Percentiles rank a stretch among this genome's conserved stretches.
These are phyloP conservation scores for Vigna unguiculata DNA, from an alignment of 306 rosid species.

Conservation along the genomic window DNA sequence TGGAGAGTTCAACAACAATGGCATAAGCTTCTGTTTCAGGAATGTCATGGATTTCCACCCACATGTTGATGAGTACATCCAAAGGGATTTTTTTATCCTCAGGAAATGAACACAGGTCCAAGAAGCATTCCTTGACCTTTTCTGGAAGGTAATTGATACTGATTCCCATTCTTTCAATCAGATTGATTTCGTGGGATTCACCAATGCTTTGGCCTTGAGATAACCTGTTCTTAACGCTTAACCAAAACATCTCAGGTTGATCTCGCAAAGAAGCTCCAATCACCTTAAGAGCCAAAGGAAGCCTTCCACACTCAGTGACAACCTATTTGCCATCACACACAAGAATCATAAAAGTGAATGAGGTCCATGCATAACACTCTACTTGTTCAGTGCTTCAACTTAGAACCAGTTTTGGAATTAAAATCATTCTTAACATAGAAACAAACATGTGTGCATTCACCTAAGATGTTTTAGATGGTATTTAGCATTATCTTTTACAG, in stretches of 20 bases:
- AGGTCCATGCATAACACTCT: background rate
- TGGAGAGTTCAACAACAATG: conserved; percentile 77
- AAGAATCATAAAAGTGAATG: background rate
- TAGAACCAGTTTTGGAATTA: background rate
- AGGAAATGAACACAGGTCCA: conserved; percentile 84
- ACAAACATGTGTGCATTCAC: background rate
- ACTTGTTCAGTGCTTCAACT: background rate
- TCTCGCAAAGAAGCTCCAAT: conserved; percentile 84
- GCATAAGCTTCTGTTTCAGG: conserved; percentile 78
- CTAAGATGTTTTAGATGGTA: too few species aligned
- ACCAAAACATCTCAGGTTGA: conserved; percentile 80
- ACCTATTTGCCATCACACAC: conserved; percentile 51
- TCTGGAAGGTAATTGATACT: conserved; percentile 61
- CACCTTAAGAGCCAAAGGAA: conserved; percentile 94
- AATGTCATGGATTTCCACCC: conserved; percentile 84
- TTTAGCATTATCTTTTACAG: background rate
- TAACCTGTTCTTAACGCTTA: conserved; percentile 68
- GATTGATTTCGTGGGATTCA: conserved; percentile 70
- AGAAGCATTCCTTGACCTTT: conserved; percentile 76
- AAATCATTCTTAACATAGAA: background rate
- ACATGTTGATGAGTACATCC: conserved; percentile 77
- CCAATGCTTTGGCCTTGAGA: conserved; percentile 77
- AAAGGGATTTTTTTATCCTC: conserved; percentile 92
- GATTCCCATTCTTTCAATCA: conserved; percentile 74
- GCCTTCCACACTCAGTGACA: conserved; percentile 83